phyloP scores from a whole-genome alignment of 2,329 filamentous ascomycete genomes.

The Trichoderma lentiforme region DNA sequence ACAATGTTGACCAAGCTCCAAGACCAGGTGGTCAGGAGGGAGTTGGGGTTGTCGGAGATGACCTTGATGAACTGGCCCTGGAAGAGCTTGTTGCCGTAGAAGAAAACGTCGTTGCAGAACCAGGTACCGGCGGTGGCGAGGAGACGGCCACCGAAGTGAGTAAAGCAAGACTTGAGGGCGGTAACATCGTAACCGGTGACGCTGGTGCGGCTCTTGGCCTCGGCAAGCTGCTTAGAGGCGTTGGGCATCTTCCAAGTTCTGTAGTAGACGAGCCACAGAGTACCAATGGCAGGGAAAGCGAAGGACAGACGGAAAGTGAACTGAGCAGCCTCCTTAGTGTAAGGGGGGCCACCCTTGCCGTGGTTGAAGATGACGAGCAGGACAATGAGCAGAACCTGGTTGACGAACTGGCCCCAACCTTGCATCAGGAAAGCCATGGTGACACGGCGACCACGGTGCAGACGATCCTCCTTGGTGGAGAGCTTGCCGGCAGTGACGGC shows the following conservation, averaged over 20 bases:
- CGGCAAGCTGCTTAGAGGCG: slow-evolving; percentile 75
- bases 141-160: slow-evolving; percentile 80
- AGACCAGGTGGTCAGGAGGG: slow-evolving; percentile 82
- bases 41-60: slow-evolving; percentile 65
- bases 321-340: slow-evolving; percentile 73
- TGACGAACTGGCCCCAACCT: slow-evolving; percentile 94
- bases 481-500: slow-evolving; percentile 80
- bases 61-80: slow-evolving; percentile 85
- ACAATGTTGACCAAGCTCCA: slow-evolving; percentile 92
- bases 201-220: slow-evolving; percentile 79
- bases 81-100: slow-evolving; percentile 99
- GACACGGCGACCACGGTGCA: slow-evolving; percentile 93
- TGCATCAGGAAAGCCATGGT: slow-evolving; percentile 97
- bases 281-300: slow-evolving; percentile 84
- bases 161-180: slow-evolving; percentile 74
- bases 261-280: slow-evolving; percentile 93
- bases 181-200: slow-evolving; percentile 92
- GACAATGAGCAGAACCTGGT: slow-evolving; percentile 86
- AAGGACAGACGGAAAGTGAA: slow-evolving; percentile 93
- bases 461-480: slow-evolving; percentile 86
- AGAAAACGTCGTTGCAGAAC: slow-evolving; percentile 98
- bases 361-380: slow-evolving; percentile 86
- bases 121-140: slow-evolving; percentile 83
- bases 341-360: slow-evolving; percentile 69
- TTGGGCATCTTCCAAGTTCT: slow-evolving; percentile 92